phyloP scores from a whole-genome alignment of 202 grass and related monocot genomes.

The Carex arenaria region DNA sequence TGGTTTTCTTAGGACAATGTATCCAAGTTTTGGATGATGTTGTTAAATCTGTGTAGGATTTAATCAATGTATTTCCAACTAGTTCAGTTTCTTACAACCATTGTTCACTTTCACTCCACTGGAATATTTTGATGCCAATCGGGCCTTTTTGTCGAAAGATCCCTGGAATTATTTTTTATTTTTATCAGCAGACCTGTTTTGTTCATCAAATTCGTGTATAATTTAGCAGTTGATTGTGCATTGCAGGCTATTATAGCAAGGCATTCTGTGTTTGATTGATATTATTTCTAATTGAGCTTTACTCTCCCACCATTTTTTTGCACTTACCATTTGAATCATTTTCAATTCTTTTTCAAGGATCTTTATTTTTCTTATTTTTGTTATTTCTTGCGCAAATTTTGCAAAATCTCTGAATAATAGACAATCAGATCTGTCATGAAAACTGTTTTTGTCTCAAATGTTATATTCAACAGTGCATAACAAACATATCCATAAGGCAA shows the following conservation, averaged over 20 bases:
- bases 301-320: not conserved
- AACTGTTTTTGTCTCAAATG: not conserved
- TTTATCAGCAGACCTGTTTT: not conserved
- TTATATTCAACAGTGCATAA: not conserved
- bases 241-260: not conserved
- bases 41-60: not conserved
- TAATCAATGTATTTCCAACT: not conserved
- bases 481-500: not conserved
- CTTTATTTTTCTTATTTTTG: not conserved
- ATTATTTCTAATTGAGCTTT: not conserved
- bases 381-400: not conserved
- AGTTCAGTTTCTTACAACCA: not conserved
- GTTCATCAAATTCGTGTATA: not conserved
- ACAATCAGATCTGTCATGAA: slow-evolving; percentile 4
- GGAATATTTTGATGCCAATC: not conserved
- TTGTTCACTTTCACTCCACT: not conserved
- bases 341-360: not conserved
- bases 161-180: not conserved
- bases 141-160: not conserved
- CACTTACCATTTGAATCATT: not conserved
- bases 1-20: not conserved
- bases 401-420: not conserved
- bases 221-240: not conserved
- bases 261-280: not conserved
- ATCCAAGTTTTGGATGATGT: not conserved